Evolutionary conservation across 495 filamentous ascomycete genomes (phyloP).

Genomic region (Lasiosphaeriaceae sp.): DNA sequence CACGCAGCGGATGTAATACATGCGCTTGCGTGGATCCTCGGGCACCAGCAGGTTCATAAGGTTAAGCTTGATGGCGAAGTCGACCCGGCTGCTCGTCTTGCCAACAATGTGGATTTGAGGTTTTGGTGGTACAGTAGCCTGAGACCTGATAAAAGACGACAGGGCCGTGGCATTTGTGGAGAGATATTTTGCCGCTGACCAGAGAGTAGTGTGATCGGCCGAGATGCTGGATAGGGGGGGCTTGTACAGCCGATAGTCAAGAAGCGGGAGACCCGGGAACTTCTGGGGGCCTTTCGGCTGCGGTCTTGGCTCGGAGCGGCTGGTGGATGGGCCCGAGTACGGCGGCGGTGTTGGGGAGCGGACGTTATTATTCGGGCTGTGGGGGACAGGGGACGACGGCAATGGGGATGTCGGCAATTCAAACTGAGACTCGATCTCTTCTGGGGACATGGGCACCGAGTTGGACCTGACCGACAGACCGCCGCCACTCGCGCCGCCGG

Average conservation of each 20-base stretch:
- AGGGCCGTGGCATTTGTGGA: slow-evolving; percentile 39
- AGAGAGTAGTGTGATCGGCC: slow-evolving; percentile 42
- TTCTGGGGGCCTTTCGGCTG: slow-evolving; percentile 26
- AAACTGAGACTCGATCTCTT: slow-evolving; percentile 7
- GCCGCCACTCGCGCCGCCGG: neutral
- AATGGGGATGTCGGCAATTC: too few relatives aligned
- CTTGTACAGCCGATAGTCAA: slow-evolving; percentile 50
- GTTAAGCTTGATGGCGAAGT: slow-evolving; percentile 52
- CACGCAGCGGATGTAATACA: slow-evolving; percentile 54
- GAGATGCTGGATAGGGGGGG: slow-evolving; percentile 46
- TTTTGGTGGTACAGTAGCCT: slow-evolving; percentile 49
- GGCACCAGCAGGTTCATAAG: slow-evolving; percentile 48
- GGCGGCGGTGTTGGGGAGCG: slow-evolving; percentile 34
- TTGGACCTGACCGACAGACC: slow-evolving; percentile 13
- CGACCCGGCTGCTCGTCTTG: slow-evolving; percentile 26
- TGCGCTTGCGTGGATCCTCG: slow-evolving; percentile 29
- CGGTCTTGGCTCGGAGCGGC: slow-evolving; percentile 18
- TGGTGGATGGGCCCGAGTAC: slow-evolving; percentile 41
- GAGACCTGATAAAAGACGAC: slow-evolving; percentile 39
- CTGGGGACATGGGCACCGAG: slow-evolving; percentile 21
- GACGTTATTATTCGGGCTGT: slow-evolving; percentile 1
- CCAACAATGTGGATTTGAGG: slow-evolving; percentile 47
- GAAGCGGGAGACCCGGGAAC: slow-evolving; percentile 43
- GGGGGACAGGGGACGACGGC: neutral
- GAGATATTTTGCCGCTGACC: slow-evolving; percentile 36